phyloP scores from a whole-genome alignment of 1,284 basidiomycete genomes.

The Microbotryum silenes-acaulis region DNA sequence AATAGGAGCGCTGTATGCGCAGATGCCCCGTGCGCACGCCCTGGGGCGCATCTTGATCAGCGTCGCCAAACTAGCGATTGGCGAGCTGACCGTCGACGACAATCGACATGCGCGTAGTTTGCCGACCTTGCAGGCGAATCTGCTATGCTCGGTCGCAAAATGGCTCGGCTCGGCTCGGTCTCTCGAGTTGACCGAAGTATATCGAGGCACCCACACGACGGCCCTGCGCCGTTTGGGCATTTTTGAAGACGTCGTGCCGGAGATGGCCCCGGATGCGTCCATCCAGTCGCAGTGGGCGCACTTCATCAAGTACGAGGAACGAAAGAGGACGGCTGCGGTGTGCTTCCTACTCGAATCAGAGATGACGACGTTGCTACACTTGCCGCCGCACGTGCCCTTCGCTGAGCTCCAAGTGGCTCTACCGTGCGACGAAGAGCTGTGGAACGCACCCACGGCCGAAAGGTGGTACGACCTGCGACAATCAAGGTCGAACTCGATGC shows the following conservation, averaged over 20 bases:
- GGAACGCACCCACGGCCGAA: conserved; percentile 8
- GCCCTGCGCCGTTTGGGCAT: conserved; percentile 1
- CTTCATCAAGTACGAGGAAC: conserved; percentile 11
- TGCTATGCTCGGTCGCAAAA: background rate
- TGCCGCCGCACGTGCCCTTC: background rate
- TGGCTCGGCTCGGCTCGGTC: conserved; percentile 8
- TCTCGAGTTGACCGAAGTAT: conserved; percentile 6
- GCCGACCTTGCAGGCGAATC: conserved; percentile 1
- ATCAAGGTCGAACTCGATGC: background rate
- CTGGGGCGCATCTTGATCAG: conserved; percentile 8
- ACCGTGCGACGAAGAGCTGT: conserved; percentile 5
- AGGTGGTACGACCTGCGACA: conserved; percentile 1
- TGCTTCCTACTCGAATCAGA: conserved; percentile 14
- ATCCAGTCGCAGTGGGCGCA: conserved; percentile 4
- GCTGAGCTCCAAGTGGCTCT: conserved; percentile 4
- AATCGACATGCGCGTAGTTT: conserved; percentile 9
- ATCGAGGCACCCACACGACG: background rate
- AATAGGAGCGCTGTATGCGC: conserved; percentile 12
- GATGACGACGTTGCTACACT: conserved; percentile 5
- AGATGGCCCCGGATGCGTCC: background rate
- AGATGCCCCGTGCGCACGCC: background rate
- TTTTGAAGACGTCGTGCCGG: background rate
- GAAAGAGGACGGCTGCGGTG: conserved; percentile 7
- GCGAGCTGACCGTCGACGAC: conserved; percentile 11
- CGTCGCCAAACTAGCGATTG: conserved; percentile 2